Evolutionary conservation across 108 stramenopile genomes (phyloP), one percentile per base, ranked within the genome.

Genomic region (Cyclotella cryptica): DNA sequence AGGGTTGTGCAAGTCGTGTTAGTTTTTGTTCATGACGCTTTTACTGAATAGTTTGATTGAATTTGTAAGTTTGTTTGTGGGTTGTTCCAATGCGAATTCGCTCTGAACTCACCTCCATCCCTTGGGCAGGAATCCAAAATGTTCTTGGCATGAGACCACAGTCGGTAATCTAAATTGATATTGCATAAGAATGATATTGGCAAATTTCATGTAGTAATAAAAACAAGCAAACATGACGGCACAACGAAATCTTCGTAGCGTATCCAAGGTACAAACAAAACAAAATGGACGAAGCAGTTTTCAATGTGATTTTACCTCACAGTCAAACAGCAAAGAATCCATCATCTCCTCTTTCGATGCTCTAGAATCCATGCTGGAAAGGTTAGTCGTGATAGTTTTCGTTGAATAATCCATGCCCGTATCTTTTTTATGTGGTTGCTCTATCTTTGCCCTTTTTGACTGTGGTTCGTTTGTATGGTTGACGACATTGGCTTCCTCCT

Each of bases 281-380:
- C 35, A 35, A 35, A 62, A 7, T 62, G 30, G 30, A 62, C 1
- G 22, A 2, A 40, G 19, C 18, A 35, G 1, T 51, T n/a, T 18
- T 19, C 18, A 8, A 51, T 19, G 49, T 51, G 8, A 12, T 26
- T 26, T 61, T 29, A 68, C 67, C 51, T 92, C 88, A 69, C 89
- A 90, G 75, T 94, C 93, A 53, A 90, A 83, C 29, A 92, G 71
- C 17, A 94, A 26, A 35, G 90, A 87, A 53, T 94, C 90, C 70
- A 89, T n/a, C 70, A 89, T n/a, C 1, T 46, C 45, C 51, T 42
- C 28, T 59, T 35, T 24, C 17, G 15, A 61, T 39, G 13, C n/a
- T 13, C 14, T 26, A 51, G 39, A 18, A 49, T 69, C 46, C n/a
- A 88, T 30, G 62, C 72, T 83, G 0, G 89, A 88, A 78, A 88